Evolutionary conservation across 1,139 yeast species (phyloP).

Genomic region (Geotrichum candidum): DNA sequence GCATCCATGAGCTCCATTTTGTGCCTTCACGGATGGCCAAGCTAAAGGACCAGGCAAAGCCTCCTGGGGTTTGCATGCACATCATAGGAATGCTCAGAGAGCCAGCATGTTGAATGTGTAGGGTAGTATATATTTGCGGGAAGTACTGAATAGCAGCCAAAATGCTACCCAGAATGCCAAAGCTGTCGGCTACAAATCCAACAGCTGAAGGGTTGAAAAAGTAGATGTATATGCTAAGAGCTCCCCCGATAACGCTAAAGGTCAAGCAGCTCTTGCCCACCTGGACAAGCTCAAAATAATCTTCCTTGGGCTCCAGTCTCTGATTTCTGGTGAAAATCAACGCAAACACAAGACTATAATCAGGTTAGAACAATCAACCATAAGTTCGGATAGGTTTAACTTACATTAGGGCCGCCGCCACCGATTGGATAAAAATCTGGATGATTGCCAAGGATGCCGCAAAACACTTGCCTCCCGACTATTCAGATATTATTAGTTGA

Average conservation of each 20-base stretch:
- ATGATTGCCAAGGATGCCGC: slow-evolving; percentile 63
- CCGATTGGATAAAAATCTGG: slow-evolving; percentile 64
- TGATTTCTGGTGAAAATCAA: slow-evolving; percentile 21
- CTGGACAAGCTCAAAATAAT: slow-evolving; percentile 23
- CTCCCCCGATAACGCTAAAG: slow-evolving; percentile 25
- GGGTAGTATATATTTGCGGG: slow-evolving; percentile 76
- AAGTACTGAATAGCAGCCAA: slow-evolving; percentile 68
- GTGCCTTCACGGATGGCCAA: slow-evolving; percentile 68
- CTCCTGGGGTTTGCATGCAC: slow-evolving; percentile 88
- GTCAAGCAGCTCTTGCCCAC: slow-evolving; percentile 25
- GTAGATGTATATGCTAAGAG: slow-evolving; percentile 25
- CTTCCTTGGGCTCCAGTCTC: slow-evolving; percentile 25
- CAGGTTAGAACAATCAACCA: slow-evolving; percentile 12
- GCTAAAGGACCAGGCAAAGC: slow-evolving; percentile 68
- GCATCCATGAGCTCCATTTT: slow-evolving; percentile 83
- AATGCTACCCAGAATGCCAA: slow-evolving; percentile 52
- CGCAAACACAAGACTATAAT: slow-evolving; percentile 21
- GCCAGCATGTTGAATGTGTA: slow-evolving; percentile 66
- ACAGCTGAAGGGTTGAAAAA: slow-evolving; percentile 19
- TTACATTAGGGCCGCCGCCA: slow-evolving; percentile 57
- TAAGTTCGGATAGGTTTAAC: slow-evolving; percentile 43
- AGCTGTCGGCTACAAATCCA: slow-evolving; percentile 21
- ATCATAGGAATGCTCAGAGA: slow-evolving; percentile 76
- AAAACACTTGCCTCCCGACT: slow-evolving; percentile 51
- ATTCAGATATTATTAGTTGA: slow-evolving; percentile 27